phyloP scores from a whole-genome alignment of 257 asterid species.

The Linaria vulgaris region DNA sequence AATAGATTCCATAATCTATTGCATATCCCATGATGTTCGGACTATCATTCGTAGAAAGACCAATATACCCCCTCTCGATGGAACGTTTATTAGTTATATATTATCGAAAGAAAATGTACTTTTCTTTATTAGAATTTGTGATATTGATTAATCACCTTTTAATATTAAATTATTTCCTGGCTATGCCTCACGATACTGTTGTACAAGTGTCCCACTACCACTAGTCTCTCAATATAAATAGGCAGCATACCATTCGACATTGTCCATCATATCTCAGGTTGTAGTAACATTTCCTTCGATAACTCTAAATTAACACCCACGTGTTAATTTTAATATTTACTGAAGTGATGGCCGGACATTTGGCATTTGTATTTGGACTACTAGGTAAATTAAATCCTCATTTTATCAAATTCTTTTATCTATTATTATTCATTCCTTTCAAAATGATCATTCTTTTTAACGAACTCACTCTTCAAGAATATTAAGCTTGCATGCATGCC shows the following conservation, averaged over 20 bases:
- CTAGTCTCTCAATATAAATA: constrained; percentile 37
- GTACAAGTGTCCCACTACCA: constrained; percentile 32
- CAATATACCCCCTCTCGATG: constrained; percentile 19
- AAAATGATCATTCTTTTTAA: neutral
- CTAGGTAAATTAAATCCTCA: constrained; percentile 30
- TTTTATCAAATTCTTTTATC: neutral
- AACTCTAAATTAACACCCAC: neutral
- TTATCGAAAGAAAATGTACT: constrained; percentile 20
- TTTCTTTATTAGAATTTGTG: constrained; percentile 25
- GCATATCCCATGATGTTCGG: constrained; percentile 5
- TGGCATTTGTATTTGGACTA: constrained; percentile 36
- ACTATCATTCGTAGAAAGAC: constrained; percentile 14
- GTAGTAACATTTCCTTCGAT: neutral
- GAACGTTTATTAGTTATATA: constrained; percentile 12
- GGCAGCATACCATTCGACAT: constrained; percentile 21
- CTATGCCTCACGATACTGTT: constrained; percentile 1
- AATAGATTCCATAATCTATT: constrained; percentile 12
- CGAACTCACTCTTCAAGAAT: neutral
- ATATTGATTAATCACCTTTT: constrained; percentile 24
- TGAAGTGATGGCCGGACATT: constrained; percentile 14
- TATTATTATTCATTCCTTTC: too few species aligned
- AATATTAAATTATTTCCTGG: constrained; percentile 22
- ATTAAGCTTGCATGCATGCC: neutral
- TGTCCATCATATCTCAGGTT: constrained; percentile 20
- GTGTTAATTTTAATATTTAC: neutral